Evolutionary conservation across 345 rosid genomes (phyloP).

Genomic region (Acer negundo): DNA sequence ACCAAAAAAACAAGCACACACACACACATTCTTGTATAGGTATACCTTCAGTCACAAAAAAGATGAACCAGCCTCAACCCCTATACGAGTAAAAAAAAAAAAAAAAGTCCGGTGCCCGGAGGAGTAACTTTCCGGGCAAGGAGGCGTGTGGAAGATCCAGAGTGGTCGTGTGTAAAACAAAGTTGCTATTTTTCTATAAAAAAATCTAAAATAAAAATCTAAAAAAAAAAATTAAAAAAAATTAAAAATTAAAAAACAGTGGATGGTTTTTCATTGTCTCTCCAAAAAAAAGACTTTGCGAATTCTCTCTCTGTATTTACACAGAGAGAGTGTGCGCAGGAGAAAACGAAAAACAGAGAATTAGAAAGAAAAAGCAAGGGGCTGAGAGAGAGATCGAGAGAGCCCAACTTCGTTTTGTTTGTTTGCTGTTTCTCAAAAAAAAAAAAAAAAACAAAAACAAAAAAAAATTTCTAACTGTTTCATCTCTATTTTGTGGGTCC

Average conservation of each 20-base stretch:
- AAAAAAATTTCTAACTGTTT: not conserved
- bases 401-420: not conserved
- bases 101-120: conserved; percentile 12
- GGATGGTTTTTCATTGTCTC: not conserved
- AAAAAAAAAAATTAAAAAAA: no score
- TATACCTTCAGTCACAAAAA: not conserved
- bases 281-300: not conserved
- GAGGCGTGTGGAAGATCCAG: conserved; percentile 10
- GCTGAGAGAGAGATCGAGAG: not conserved
- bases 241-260: no score
- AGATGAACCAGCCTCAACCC: not conserved
- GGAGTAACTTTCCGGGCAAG: conserved; percentile 10
- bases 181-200: no score
- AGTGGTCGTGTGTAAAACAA: not conserved
- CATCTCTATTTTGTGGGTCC: conserved; percentile 1
- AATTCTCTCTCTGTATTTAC: not conserved
- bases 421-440: not conserved
- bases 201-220: no score
- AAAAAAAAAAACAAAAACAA: no score
- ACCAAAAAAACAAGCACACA: not conserved
- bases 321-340: conserved; percentile 4
- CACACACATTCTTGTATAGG: not conserved
- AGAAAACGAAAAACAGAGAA: not conserved
- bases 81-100: not conserved
- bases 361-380: not conserved